Conservation (phyloP, 1,139 yeast species). For the Suhomyces atakaporum region DNA sequence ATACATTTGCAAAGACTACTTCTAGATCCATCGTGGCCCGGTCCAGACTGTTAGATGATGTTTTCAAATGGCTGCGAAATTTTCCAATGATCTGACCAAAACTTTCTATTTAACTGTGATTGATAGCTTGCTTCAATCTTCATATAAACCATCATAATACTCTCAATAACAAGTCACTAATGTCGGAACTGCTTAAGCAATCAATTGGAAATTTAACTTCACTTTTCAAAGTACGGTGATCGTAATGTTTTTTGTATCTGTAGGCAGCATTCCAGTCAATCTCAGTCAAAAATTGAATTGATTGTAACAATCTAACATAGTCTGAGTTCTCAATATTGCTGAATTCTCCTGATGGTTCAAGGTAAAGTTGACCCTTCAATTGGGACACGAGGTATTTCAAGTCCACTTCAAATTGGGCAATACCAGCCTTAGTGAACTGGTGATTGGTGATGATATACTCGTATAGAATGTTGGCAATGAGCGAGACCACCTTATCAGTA, state of each 20-base stretch:
- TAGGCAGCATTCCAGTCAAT: slow-evolving; percentile 26
- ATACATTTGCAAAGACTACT: too few species aligned
- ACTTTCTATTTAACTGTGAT: too few species aligned
- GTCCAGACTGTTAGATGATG: too few species aligned
- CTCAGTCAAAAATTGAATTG: slow-evolving; percentile 42
- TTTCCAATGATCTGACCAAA: too few species aligned
- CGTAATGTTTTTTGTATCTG: slow-evolving; percentile 17
- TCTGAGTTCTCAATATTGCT: slow-evolving; percentile 33
- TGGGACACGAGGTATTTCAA: slow-evolving; percentile 45
- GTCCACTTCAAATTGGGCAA: slow-evolving; percentile 58
- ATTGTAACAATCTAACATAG: slow-evolving; percentile 34
- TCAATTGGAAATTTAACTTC: slow-evolving; percentile 26
- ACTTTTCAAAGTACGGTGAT: slow-evolving; percentile 24
- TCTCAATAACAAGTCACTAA: slow-evolving; percentile 32
- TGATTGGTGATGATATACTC: slow-evolving; percentile 66
- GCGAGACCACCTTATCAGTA: slow-evolving; percentile 42
- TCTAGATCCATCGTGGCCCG: too few species aligned
- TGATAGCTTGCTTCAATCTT: too few species aligned
- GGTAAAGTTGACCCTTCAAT: slow-evolving; percentile 29
- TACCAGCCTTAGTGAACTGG: slow-evolving; percentile 58
- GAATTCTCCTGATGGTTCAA: slow-evolving; percentile 16
- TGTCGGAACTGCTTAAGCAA: slow-evolving; percentile 38
- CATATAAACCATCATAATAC: slow-evolving; percentile 26
- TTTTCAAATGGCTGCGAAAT: too few species aligned
- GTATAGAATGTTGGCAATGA: slow-evolving; percentile 51